Base-by-base conservation (phyloP, 805 yeast genomes). In the Wickerhamiella cacticola region DNA sequence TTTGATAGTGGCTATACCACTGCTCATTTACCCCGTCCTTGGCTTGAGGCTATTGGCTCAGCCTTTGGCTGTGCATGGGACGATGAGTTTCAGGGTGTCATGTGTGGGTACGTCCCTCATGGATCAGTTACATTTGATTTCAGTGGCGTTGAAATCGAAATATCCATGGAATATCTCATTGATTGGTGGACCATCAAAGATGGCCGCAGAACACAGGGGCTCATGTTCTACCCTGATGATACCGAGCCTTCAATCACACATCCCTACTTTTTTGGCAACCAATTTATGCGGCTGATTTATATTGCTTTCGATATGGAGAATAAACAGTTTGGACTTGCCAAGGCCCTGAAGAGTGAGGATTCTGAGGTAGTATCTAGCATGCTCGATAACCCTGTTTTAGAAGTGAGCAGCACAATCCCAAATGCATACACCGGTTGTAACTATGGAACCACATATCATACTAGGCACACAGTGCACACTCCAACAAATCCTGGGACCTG, bases 21-120 rank as follows among this genome's bases (percentile, higher is more conserved):
- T 22, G 35, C 21, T 5, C 34, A 3, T 33, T 16, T 5, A 35
- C 21, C 21, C 22, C 19, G 22, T 5, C 10, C 21, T 5, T 34
- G 38, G 38, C 29, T 48, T n/a, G 50, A 45, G 18, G 38, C 46
- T 3, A 21, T 52, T 24, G 66, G 58, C 22, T 41, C 50, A 3
- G 54, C 63, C 5, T 51, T 71, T n/a, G 67, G 64, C 8, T 70
- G 72, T 5, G 34, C 52, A 3, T 76, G 64, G 55, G 59, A 64
- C n/a, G 31, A 58, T 9, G 57, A 66, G 49, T 54, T 58, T 23
- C 8, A 34, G 5, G 38, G 22, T 6, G 22, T 6, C 8, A 12
- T 5, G 13, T 25, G 45, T 24, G 47, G 41, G 19, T 51, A 51
- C 46, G 18, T 25, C n/a, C 15, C 24, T 15, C 5, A 13, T 2